Conservation (phyloP, 192 early-diverging fungal genomes). For the Kappamyces sp. region DNA sequence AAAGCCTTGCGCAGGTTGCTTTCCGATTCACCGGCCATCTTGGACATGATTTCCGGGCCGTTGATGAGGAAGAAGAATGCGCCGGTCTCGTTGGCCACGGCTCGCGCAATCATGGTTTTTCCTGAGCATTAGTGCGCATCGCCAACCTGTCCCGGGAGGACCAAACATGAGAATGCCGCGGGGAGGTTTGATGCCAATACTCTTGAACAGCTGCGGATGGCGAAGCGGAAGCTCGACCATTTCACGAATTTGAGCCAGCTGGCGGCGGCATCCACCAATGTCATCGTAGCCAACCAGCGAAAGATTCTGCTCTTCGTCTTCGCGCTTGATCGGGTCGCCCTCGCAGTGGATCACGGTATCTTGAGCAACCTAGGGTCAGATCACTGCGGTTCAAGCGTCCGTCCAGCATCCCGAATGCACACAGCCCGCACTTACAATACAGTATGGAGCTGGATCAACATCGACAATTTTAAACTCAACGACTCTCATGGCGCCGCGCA, state of each 20-base stretch:
- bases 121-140: too few relatives aligned
- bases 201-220: slow-evolving; percentile 98
- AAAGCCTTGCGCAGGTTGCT: slow-evolving; percentile 97
- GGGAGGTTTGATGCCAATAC: slow-evolving; percentile 98
- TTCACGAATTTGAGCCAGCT: slow-evolving; percentile 99
- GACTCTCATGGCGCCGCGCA: slow-evolving; percentile 92
- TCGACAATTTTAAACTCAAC: slow-evolving; percentile 99
- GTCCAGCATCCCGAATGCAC: not conserved
- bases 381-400: too few relatives aligned
- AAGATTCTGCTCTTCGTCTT: slow-evolving; percentile 92
- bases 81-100: slow-evolving; percentile 98
- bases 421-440: slow-evolving; percentile 68
- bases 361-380: slow-evolving; percentile 68
- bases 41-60: slow-evolving; percentile 99
- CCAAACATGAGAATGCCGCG: slow-evolving; percentile 97
- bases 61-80: slow-evolving; percentile 99
- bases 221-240: slow-evolving; percentile 94
- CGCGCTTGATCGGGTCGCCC: slow-evolving; percentile 97
- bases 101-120: slow-evolving; percentile 96
- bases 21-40: slow-evolving; percentile 99
- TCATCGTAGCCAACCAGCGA: slow-evolving; percentile 97
- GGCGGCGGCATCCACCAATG: slow-evolving; percentile 96
- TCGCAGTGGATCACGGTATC: slow-evolving; percentile 98
- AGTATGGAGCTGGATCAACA: slow-evolving; percentile 89
- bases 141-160: slow-evolving; percentile 88